Base-by-base conservation (phyloP, 2,329 filamentous ascomycete genomes). In the Ophiostoma tasmaniense region DNA sequence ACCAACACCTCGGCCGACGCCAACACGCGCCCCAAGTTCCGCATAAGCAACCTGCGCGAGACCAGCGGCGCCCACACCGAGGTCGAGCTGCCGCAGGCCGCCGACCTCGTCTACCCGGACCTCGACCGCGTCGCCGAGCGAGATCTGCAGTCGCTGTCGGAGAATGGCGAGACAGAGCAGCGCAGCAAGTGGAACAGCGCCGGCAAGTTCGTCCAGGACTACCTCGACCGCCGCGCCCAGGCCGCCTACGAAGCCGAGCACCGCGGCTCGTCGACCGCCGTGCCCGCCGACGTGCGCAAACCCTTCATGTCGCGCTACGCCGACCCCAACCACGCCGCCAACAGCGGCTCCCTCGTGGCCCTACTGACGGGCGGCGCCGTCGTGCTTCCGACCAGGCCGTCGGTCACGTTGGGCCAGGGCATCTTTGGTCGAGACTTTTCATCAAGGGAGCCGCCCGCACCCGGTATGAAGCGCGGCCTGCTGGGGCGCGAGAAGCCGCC, bases 301-400 rank as follows among this genome's bases (percentile, higher is more conserved):
- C 74, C 76, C 0, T 84, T 85, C 71, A 75, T 76, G 0, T 83
- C 81, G 4, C 78, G 81, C 28, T 84, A 81, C 72, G 79, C 80
- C 8, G 83, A 87, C 71, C 83, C 84, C 0, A 82, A 80, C 70
- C 80, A 85, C 71, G 78, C 83, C 0, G 81, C 80, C 39, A 83
- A 80, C 71, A 82, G 78, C 35, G 83, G 84, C 2, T 80, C 79
- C 7, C 74, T 84, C 10, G 73, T 84, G 2, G 77, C 79, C 0
- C 73, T 85, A 1, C 2, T 55, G 50, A 55, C 50, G n/a, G 50
- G 50, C 10, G 50, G 50, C 25, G 50, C 50, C 3, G 22, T 55
- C 5, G n/a, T 55, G 50, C 50, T 55, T 10, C 50, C 50, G 8
- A 10, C 50, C 50, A 55, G 25, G 50, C 6, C 17, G 50, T 8